These are phyloP conservation scores for Auxenochlorella pyrenoidosa DNA, from an alignment of 139 green algal genomes.

Conservation along the genomic window DNA sequence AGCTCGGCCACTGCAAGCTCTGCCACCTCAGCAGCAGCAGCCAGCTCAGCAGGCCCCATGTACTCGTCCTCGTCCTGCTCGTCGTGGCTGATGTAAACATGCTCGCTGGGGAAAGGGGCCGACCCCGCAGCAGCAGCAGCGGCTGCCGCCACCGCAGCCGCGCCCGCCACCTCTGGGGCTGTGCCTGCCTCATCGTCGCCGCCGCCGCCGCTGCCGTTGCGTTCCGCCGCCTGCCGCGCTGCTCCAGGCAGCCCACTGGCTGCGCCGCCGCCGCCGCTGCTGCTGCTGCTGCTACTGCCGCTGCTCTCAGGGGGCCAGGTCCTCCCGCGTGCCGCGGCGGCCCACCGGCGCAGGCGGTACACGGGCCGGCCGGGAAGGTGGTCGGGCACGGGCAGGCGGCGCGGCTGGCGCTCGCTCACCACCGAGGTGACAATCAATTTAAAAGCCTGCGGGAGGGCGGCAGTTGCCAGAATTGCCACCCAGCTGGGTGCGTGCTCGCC, in stretches of 20 bases:
- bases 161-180: not conserved
- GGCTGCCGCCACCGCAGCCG: not conserved
- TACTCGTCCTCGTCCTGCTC: constrained; percentile 18
- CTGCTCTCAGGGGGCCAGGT: not conserved
- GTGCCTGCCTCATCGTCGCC: not conserved
- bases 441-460: constrained; percentile 12
- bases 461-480: not conserved
- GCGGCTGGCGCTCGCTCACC: constrained; percentile 16
- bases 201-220: not conserved
- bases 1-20: constrained; percentile 6
- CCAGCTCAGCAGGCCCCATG: not conserved
- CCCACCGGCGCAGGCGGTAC: constrained; percentile 39
- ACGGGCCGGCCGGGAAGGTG: constrained; percentile 52
- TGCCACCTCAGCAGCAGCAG: not conserved
- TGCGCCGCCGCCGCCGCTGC: not conserved
- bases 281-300: not conserved
- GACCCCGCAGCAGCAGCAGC: not conserved
- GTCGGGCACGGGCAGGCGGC: constrained; percentile 16
- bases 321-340: constrained; percentile 21
- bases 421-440: constrained; percentile 43
- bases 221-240: not conserved
- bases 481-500: too few species aligned
- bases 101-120: constrained; percentile 11
- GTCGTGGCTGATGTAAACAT: constrained; percentile 28
- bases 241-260: not conserved